A percentile compares a stretch with the other conserved stretches of the same genome.
These are phyloP conservation scores for Tricholoma bakamatsutake DNA, from an alignment of 768 basidiomycete genomes.

Conservation along the genomic window DNA sequence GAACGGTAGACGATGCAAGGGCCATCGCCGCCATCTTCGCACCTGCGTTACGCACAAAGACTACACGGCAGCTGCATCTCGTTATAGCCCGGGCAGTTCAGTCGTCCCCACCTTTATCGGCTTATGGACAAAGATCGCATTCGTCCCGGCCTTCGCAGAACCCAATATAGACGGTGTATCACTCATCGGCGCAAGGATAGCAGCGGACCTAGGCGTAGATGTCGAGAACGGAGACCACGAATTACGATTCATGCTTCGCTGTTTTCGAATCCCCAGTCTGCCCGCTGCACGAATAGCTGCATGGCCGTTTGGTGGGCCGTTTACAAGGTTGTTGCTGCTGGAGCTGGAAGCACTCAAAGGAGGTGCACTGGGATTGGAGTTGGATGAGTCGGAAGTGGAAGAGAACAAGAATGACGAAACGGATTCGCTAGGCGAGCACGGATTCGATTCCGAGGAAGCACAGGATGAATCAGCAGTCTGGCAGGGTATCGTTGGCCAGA, in stretches of 20 bases:
- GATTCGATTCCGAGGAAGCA: conserved; percentile 20
- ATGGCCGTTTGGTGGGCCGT: conserved; percentile 18
- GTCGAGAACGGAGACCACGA: conserved; percentile 38
- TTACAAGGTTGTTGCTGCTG: conserved; percentile 14
- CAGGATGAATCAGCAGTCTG: conserved; percentile 21
- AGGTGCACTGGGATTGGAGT: conserved; percentile 9
- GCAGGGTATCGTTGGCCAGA: conserved; percentile 18
- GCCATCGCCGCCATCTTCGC: background rate
- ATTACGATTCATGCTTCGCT: conserved; percentile 41
- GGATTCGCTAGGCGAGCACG: conserved; percentile 24
- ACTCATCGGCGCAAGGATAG: conserved; percentile 3
- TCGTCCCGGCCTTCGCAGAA: background rate
- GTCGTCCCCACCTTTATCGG: conserved; percentile 11
- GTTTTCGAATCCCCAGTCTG: conserved; percentile 40
- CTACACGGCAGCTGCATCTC: background rate
- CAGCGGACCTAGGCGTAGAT: conserved; percentile 1
- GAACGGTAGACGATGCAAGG: background rate
- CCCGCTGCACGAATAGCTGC: conserved; percentile 50
- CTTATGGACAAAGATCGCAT: conserved; percentile 10
- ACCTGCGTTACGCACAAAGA: background rate
- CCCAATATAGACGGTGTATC: conserved; percentile 2
- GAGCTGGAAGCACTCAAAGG: conserved; percentile 16
- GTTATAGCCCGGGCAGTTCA: conserved; percentile 2
- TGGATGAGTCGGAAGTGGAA: conserved; percentile 22
- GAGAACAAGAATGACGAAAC: conserved; percentile 24